Percentiles rank a stretch among this genome's conserved stretches.
Conservation (phyloP, 176 grass and related monocot genomes). For the Paspalum notatum region DNA sequence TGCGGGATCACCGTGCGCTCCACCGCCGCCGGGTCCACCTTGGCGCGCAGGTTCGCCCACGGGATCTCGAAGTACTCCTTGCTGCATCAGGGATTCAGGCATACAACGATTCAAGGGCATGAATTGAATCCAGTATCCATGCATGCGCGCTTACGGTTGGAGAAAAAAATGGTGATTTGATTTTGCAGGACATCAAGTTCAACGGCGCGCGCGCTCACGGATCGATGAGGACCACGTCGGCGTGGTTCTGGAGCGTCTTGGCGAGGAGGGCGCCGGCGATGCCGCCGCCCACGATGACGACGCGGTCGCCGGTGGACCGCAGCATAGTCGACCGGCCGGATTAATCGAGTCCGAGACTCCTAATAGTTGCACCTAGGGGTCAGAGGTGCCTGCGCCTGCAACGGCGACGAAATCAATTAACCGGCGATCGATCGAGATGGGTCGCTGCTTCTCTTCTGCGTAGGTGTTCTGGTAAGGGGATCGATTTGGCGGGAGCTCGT, state of each 20-base stretch:
- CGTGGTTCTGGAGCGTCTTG: constrained; percentile 62
- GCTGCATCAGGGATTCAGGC: constrained; percentile 37
- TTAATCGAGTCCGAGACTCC: not conserved
- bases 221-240: constrained; percentile 76
- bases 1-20: constrained; percentile 66
- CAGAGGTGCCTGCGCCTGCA: not conserved
- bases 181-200: not conserved
- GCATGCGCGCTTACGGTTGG: not conserved
- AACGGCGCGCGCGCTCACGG: constrained; percentile 39
- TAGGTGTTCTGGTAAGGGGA: not conserved
- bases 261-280: constrained; percentile 75
- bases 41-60: constrained; percentile 80
- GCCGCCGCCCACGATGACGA: constrained; percentile 74
- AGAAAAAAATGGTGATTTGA: too few relatives aligned
- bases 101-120: not conserved
- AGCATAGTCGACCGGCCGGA: constrained; percentile 24
- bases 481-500: not conserved
- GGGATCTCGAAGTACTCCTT: constrained; percentile 88
- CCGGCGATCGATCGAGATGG: constrained; percentile 19
- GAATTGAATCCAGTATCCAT: not conserved
- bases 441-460: not conserved
- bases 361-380: not conserved
- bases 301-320: constrained; percentile 50
- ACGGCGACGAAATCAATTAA: not conserved
- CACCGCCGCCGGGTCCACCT: constrained; percentile 51